Percentiles rank a stretch among this genome's conserved stretches.
phyloP scores from a whole-genome alignment of 2,329 filamentous ascomycete species.

The Seiridium cupressi region DNA sequence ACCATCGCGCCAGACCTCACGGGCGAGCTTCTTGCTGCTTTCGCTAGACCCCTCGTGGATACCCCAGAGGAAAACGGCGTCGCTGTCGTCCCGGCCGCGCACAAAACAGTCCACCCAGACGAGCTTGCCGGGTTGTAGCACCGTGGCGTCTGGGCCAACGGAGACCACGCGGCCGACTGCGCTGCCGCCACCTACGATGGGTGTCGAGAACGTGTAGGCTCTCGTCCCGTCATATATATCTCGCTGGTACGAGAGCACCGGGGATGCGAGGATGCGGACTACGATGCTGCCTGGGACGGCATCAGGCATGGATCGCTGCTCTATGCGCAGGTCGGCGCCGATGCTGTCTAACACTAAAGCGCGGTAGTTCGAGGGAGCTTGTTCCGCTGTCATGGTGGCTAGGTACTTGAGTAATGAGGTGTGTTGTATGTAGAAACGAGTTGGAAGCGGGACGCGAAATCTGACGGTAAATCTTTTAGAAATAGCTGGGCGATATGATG shows the following conservation, averaged over 20 bases:
- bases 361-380: slow-evolving; percentile 14
- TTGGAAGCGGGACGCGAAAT: no score
- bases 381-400: slow-evolving; percentile 12
- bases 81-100: slow-evolving; percentile 30
- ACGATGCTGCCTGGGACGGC: slow-evolving; percentile 34
- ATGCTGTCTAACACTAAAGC: slow-evolving; percentile 26
- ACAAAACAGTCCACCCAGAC: slow-evolving; percentile 32
- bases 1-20: slow-evolving; percentile 30
- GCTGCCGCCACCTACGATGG: slow-evolving; percentile 25
- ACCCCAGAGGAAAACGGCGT: slow-evolving; percentile 25
- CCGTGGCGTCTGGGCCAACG: slow-evolving; percentile 29
- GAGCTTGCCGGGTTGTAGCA: slow-evolving; percentile 28
- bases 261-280: slow-evolving; percentile 34
- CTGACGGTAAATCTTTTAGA: background rate
- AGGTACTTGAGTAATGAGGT: no score
- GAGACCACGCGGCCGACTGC: slow-evolving; percentile 32
- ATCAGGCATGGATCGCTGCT: slow-evolving; percentile 29
- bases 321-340: slow-evolving; percentile 23
- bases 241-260: slow-evolving; percentile 36
- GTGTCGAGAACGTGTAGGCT: slow-evolving; percentile 22
- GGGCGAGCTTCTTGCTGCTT: slow-evolving; percentile 23
- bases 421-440: no score
- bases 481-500: background rate
- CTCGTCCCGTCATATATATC: slow-evolving; percentile 38
- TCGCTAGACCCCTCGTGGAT: slow-evolving; percentile 24